Conservation (phyloP, 1,284 basidiomycete species). For the Marasmius fiardii region DNA sequence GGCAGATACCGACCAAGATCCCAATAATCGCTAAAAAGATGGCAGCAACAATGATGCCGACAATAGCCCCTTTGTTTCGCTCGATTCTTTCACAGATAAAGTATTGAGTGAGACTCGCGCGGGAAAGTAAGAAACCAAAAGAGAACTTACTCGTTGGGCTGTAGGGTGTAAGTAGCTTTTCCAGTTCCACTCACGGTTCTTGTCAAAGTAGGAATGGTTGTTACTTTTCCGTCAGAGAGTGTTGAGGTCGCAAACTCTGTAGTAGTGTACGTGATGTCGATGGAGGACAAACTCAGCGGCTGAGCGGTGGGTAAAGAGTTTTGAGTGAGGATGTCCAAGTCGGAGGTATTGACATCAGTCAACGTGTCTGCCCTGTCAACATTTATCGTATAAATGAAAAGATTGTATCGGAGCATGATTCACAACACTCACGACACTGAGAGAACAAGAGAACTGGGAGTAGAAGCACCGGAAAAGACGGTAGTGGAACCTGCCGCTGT, state of each 20-base stretch:
- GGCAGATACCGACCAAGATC: slow-evolving; percentile 1
- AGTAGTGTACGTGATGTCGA: neutral
- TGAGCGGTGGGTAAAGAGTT: neutral
- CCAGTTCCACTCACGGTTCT: slow-evolving; percentile 2
- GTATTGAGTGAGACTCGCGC: neutral
- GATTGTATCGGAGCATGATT: neutral
- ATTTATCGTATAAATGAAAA: neutral
- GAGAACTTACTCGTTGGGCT: slow-evolving; percentile 6
- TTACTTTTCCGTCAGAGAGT: slow-evolving; percentile 3
- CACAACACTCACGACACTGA: neutral
- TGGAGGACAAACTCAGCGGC: neutral
- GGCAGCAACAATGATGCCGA: slow-evolving; percentile 7
- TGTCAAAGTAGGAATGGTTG: slow-evolving; percentile 5
- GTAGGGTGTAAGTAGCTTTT: slow-evolving; percentile 5
- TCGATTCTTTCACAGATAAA: slow-evolving; percentile 1
- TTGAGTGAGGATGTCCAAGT: slow-evolving; percentile 2
- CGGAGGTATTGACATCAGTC: neutral
- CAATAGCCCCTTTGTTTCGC: slow-evolving; percentile 8
- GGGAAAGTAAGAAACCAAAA: neutral
- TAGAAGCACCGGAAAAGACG: neutral
- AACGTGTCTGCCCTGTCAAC: neutral
- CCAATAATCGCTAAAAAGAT: slow-evolving; percentile 1
- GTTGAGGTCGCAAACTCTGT: slow-evolving; percentile 8
- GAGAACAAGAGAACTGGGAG: neutral
- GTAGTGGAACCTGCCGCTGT: neutral